Conservation (phyloP, 352 stramenopile species). For the Pelagophyceae sp. region DNA sequence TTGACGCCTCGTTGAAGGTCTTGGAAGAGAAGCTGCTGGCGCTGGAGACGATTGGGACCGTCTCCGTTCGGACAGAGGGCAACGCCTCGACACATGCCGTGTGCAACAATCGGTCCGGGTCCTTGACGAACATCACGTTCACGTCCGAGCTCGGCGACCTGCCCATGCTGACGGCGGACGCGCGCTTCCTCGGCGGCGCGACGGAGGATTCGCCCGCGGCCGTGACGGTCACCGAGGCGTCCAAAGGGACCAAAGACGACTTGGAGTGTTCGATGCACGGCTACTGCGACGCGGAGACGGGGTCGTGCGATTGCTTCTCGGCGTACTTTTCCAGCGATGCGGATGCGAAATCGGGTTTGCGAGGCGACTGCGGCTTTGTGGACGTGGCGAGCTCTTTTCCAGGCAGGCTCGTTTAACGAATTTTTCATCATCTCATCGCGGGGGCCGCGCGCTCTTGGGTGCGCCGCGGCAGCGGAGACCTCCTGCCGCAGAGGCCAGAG, state of each 20-base stretch:
- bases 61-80: conserved; percentile 10
- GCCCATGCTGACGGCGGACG: conserved; percentile 22
- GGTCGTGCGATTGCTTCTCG: conserved; percentile 70
- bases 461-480: no score
- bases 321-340: conserved; percentile 72
- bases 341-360: conserved; percentile 23
- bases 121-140: conserved; percentile 23
- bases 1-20: not conserved
- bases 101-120: no score
- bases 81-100: not conserved
- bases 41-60: conserved; percentile 22
- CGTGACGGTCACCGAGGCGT: conserved; percentile 3
- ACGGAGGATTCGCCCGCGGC: not conserved
- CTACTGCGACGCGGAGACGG: conserved; percentile 64
- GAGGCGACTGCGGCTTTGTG: conserved; percentile 34
- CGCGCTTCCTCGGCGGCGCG: not conserved
- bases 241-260: conserved; percentile 31
- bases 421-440: no score
- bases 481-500: no score
- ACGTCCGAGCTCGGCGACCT: conserved; percentile 25
- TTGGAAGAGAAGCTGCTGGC: not conserved
- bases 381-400: not conserved
- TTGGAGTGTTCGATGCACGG: conserved; percentile 71
- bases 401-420: no score
- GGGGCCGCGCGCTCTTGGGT: no score